Percentiles rank a stretch among this genome's conserved stretches.
Conservation (phyloP, 202 grass and related monocot species). For the Panicum hallii region DNA sequence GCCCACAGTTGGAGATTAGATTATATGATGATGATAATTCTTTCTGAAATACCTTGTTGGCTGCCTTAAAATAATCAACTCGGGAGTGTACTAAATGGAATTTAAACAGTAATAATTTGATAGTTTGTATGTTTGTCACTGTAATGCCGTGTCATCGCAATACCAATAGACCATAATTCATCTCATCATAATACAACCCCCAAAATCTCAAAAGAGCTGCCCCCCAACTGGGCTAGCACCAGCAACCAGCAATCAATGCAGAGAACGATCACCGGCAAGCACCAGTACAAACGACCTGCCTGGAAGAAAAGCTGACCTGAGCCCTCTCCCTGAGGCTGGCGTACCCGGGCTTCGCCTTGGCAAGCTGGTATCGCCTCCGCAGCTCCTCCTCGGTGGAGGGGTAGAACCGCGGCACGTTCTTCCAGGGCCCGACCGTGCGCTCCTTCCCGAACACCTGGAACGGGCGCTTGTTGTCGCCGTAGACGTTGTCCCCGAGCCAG, state of each 20-base stretch:
- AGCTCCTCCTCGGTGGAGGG: conserved; percentile 78
- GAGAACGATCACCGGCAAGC: not conserved
- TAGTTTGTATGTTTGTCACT: not conserved
- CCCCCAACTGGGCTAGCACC: not conserved
- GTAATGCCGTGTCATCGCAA: not conserved
- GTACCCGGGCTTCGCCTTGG: conserved; percentile 74
- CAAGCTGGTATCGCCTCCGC: conserved; percentile 67
- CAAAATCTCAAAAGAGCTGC: not conserved
- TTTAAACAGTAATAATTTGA: not conserved
- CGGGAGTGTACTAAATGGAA: not conserved
- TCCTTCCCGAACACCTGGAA: conserved; percentile 62
- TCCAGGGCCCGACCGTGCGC: conserved; percentile 85
- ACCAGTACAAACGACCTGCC: not conserved
- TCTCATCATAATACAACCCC: not conserved
- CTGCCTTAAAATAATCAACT: conserved; percentile 8
- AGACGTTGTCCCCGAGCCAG: conserved; percentile 97
- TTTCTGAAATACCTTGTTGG: not conserved
- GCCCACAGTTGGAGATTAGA: not conserved
- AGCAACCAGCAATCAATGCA: not conserved
- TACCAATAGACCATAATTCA: not conserved
- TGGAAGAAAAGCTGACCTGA: conserved; percentile 51
- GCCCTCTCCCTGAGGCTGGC: conserved; percentile 64
- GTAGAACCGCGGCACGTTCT: conserved; percentile 80
- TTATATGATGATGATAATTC: not conserved
- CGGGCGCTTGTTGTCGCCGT: conserved; percentile 86